Conservation (phyloP, 768 basidiomycete species). For the Rhodotorula kratochvilovae region DNA sequence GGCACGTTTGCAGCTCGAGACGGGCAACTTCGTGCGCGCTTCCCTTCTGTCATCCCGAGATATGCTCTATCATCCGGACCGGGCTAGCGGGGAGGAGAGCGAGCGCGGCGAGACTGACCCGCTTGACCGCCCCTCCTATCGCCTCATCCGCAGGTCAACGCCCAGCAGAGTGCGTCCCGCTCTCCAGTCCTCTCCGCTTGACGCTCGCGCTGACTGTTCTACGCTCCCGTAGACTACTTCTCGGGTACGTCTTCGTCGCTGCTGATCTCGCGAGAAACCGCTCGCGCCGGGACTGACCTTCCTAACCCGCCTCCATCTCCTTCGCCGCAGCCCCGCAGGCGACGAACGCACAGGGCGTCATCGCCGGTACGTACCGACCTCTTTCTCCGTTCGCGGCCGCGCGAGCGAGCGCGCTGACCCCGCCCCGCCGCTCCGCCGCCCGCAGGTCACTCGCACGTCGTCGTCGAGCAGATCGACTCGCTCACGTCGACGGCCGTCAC, state of each 20-base stretch:
- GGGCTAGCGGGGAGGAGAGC: no score
- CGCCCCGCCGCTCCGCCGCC: no score
- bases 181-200: no score
- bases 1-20: constrained; percentile 32
- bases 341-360: constrained; percentile 54
- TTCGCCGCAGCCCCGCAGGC: constrained; percentile 55
- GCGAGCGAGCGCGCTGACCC: background rate
- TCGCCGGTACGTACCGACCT: constrained; percentile 50
- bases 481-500: constrained; percentile 54
- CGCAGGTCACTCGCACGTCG: constrained; percentile 56
- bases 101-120: no score
- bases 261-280: background rate
- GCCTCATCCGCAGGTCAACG: constrained; percentile 3
- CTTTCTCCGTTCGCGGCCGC: background rate
- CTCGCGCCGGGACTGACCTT: background rate
- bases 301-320: background rate
- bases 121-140: no score
- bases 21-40: constrained; percentile 60
- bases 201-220: background rate
- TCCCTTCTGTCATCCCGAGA: no score
- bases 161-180: constrained; percentile 4
- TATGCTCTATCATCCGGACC: no score
- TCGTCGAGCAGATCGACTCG: constrained; percentile 54
- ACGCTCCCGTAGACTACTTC: constrained; percentile 5
- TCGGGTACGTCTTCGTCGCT: background rate